Base-by-base conservation (phyloP, 2,329 filamentous ascomycete genomes). In the Colletotrichum sp. region DNA sequence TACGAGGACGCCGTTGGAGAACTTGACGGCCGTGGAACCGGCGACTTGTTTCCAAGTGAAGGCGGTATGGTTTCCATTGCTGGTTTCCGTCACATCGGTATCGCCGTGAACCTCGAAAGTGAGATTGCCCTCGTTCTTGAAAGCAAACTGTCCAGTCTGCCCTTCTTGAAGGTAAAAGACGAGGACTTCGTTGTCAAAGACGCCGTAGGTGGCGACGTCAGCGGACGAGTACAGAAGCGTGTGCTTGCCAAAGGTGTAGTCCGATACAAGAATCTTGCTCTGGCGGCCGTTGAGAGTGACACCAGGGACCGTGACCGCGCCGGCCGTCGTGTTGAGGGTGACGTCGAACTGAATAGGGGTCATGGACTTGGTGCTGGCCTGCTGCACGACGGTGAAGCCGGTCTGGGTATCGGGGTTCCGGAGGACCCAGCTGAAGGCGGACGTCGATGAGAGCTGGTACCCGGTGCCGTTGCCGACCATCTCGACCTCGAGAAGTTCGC, bases 141-240 rank as follows among this genome's bases (percentile, higher is more conserved):
- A 80, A 1, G 90, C 90, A 30, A 95, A 84, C 79, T 95, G 93
- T 77, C 80, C 95, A 92, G 21, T 88, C 87, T 2, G 89, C 85
- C 1, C 90, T 91, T 9, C 91, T 91, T 87, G 88, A 5, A 88
- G 85, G 77, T 95, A 95, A 3, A 95, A 84, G 2, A 95, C 83
- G 3, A 94, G 82, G 2, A 92, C 89, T n/a, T 90, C 92, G 81
- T 89, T 90, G 55, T 89, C 85, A 0, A 83, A 63, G 87, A 85
- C n/a, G 90, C 84, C 49, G 90, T 92, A 94, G 0, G 92, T 94
- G 77, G 93, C 91, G 32, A 95, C 89, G 79, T 95, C 93, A 0
- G 92, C 92, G 4, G 93, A 93, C 0, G 92, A 94, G 83, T 95
- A 95, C 1, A 94, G 82, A n/a, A 95, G 80, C 2, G 86, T 90